Percentiles rank a stretch among this genome's conserved stretches.
Evolutionary conservation across 495 filamentous ascomycete species (phyloP).

Genomic region (Penicillium cinerascens): DNA sequence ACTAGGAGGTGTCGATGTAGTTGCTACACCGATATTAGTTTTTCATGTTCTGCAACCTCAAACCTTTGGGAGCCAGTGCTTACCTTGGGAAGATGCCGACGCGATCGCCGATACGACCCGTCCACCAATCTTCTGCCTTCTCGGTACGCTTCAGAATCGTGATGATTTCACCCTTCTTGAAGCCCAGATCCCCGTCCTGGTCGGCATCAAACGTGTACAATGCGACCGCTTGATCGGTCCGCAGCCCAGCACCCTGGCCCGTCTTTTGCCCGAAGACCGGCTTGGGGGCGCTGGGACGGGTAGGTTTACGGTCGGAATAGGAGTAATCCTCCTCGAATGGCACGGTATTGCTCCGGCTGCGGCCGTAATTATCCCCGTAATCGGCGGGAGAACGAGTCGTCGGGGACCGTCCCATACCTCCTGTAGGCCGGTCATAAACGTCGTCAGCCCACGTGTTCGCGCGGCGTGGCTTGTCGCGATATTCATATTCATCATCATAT

Average conservation of each 20-base stretch:
- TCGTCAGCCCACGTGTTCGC: constrained; percentile 88
- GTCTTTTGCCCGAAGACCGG: constrained; percentile 72
- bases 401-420: constrained; percentile 48
- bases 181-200: constrained; percentile 86
- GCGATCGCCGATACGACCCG: constrained; percentile 59
- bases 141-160: constrained; percentile 98
- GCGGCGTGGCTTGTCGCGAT: constrained; percentile 62
- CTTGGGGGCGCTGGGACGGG: constrained; percentile 80
- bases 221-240: constrained; percentile 81
- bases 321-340: constrained; percentile 54
- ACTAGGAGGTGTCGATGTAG: constrained; percentile 42
- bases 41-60: background rate
- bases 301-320: constrained; percentile 54
- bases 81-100: constrained; percentile 63
- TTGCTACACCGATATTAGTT: constrained; percentile 31
- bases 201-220: constrained; percentile 92
- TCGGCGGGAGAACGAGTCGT: constrained; percentile 41
- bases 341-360: constrained; percentile 44
- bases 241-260: constrained; percentile 50
- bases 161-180: constrained; percentile 97
- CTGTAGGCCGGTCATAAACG: constrained; percentile 67
- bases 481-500: constrained; percentile 54
- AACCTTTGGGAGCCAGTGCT: constrained; percentile 3
- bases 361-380: constrained; percentile 43
- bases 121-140: constrained; percentile 87